Evolutionary conservation across 352 stramenopile species (phyloP).

Genomic region (Pythium folliculosum): DNA sequence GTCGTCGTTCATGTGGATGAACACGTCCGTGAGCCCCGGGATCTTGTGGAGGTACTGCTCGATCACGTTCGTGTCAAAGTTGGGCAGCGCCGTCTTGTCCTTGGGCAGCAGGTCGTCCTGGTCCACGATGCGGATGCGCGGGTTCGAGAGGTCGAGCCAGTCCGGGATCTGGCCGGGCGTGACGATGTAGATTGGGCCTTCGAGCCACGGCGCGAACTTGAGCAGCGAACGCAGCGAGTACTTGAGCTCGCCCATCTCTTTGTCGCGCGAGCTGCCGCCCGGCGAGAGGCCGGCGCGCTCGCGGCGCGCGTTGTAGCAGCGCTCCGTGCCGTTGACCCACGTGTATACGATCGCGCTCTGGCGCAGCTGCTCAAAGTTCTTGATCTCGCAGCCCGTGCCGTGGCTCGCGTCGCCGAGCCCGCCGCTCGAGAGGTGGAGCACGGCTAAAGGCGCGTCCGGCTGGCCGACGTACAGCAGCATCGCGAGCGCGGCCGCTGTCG

Average conservation of each 20-base stretch:
- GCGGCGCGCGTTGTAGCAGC: conserved; percentile 72
- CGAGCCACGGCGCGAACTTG: conserved; percentile 78
- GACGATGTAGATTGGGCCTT: conserved; percentile 84
- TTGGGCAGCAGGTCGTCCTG: conserved; percentile 77
- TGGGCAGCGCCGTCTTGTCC: conserved; percentile 56
- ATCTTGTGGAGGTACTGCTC: conserved; percentile 89
- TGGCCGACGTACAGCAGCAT: conserved; percentile 56
- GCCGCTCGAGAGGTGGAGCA: conserved; percentile 53
- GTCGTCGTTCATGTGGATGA: conserved; percentile 91
- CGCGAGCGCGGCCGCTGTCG: conserved; percentile 39
- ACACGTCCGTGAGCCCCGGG: conserved; percentile 81
- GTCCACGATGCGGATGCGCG: conserved; percentile 70
- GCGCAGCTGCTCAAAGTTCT: conserved; percentile 63
- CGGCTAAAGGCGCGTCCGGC: conserved; percentile 47
- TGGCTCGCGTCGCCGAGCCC: conserved; percentile 39
- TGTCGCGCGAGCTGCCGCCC: conserved; percentile 71
- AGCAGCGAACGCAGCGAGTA: conserved; percentile 83
- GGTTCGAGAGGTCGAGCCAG: conserved; percentile 74
- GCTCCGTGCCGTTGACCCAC: conserved; percentile 84
- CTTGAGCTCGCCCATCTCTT: conserved; percentile 87
- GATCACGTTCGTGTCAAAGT: conserved; percentile 86
- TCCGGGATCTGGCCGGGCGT: conserved; percentile 79
- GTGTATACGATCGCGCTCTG: conserved; percentile 82
- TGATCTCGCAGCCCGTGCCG: conserved; percentile 54
- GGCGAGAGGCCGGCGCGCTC: conserved; percentile 49